A percentile compares a stretch with the other conserved stretches of the same genome.
Evolutionary conservation across 106 monocot genomes (phyloP).

Genomic region (Phalaenopsis aphrodite): DNA sequence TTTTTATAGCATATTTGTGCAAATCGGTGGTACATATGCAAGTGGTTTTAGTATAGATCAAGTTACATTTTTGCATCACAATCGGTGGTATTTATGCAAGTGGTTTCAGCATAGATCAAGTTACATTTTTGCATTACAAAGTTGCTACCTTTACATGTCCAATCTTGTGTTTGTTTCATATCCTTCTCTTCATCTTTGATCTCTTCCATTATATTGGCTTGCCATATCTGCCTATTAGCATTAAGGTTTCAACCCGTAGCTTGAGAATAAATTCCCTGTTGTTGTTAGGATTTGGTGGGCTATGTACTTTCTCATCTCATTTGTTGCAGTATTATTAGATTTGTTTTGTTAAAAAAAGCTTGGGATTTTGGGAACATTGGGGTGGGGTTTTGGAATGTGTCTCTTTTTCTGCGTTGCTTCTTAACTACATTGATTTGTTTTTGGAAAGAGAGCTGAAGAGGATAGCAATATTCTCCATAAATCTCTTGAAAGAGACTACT

Average conservation of each 20-base stretch:
- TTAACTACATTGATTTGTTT: constrained; percentile 25
- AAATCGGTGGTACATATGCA: too few species aligned
- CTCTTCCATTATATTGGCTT: constrained; percentile 32
- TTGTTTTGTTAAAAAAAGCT: constrained; percentile 19
- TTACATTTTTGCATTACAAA: constrained; percentile 27
- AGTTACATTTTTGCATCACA: not conserved
- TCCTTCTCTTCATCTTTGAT: constrained; percentile 26
- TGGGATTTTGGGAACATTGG: constrained; percentile 15
- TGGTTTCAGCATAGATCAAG: not conserved
- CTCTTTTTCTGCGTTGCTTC: constrained; percentile 34
- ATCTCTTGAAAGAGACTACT: constrained; percentile 40
- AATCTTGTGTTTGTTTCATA: constrained; percentile 24
- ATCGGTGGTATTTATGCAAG: too few species aligned
- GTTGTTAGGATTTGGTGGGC: constrained; percentile 68
- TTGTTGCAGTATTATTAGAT: constrained; percentile 27
- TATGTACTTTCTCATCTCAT: constrained; percentile 39
- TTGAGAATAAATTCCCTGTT: constrained; percentile 37
- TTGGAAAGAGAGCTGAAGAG: constrained; percentile 21
- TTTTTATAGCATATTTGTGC: too few species aligned
- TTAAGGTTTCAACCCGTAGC: constrained; percentile 16
- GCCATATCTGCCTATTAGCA: constrained; percentile 25
- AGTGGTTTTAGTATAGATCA: not conserved
- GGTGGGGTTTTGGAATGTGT: constrained; percentile 42
- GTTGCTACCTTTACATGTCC: constrained; percentile 21
- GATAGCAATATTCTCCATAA: constrained; percentile 24